Conservation (phyloP, 768 basidiomycete species). For the Mycena indigotica region DNA sequence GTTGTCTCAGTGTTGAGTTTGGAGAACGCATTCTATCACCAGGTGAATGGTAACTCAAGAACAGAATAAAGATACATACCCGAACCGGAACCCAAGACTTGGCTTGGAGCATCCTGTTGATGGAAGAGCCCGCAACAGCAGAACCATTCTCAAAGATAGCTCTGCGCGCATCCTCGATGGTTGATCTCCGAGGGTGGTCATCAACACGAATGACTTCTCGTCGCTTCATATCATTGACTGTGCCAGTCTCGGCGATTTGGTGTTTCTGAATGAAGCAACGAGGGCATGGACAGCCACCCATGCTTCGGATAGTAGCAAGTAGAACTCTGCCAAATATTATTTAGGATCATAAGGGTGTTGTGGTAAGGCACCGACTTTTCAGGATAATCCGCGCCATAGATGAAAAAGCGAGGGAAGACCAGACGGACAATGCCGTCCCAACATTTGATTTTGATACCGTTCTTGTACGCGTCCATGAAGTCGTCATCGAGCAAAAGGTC, state of each 20-base stretch:
- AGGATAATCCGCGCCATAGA: background rate
- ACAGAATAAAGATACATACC: background rate
- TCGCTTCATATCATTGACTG: conserved; percentile 13
- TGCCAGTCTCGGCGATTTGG: conserved; percentile 18
- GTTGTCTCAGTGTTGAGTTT: conserved; percentile 5
- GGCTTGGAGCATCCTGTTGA: background rate
- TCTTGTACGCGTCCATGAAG: background rate
- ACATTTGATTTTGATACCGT: background rate
- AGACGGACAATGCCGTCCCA: background rate
- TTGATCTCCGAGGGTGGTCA: background rate
- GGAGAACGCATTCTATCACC: conserved; percentile 39
- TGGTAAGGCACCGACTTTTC: no score
- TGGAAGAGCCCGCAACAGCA: background rate
- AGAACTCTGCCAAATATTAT: no score
- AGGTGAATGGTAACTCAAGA: no score
- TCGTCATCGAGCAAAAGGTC: background rate
- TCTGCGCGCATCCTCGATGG: background rate
- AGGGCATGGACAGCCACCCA: conserved; percentile 30
- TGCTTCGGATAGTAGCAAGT: conserved; percentile 22
- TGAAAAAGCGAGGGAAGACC: conserved; percentile 1
- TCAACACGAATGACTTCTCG: background rate
- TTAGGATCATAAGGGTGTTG: no score
- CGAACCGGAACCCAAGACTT: conserved; percentile 2
- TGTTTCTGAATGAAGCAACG: conserved; percentile 26
- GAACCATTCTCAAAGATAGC: no score